Evolutionary conservation across 140 eudicot species (phyloP), one percentile per base, ranked within the genome.

Genomic region (Anethum foeniculum): DNA sequence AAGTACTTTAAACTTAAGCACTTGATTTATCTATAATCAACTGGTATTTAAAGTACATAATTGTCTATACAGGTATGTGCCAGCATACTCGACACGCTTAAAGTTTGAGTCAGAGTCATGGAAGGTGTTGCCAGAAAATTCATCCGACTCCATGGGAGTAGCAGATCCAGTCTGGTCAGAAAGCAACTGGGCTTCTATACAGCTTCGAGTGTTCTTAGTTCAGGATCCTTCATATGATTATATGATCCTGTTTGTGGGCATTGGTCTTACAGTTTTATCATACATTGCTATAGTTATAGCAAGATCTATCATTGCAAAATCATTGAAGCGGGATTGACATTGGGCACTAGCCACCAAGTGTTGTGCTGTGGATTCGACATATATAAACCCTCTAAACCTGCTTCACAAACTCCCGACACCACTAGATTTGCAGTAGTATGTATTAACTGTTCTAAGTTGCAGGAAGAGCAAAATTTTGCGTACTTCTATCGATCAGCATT

Each of bases 41-140:
- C 36, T 10, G 36, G 6, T 68, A 10, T 16, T 27, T 44, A 44
- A 18, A 36, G 74, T 54, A 60, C 32, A 79, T 46, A 41, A 39
- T 81, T 46, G 58, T 47, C 56, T 34, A 27, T 77, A 77, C 85
- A 95, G 99, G 96, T 92, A 92, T 25, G 90, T 92, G 28, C 97
- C 99, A 21, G 96, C 99, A 46, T 95, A 95, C 79, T 95, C 99
- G 15, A 95, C 93, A 38, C 96, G 99, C 68, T 84, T 95, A 85
- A 88, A 86, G 82, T 95, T 81, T 5, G 96, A 95, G 80, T 87
- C 90, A 5, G 97, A 78, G 39, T 54, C 79, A 11, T 92, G 99
- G 99, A 87, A 58, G 13, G 85, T 95, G 80, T 86, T 92, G 86
- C 93, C 98, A 46, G 77, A 47, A 10, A 90, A 90, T 83, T 47